Percentiles rank a stretch among this genome's conserved stretches.
phyloP scores from a whole-genome alignment of 2,329 filamentous ascomycete genomes.

The Byssochlamys sp. region DNA sequence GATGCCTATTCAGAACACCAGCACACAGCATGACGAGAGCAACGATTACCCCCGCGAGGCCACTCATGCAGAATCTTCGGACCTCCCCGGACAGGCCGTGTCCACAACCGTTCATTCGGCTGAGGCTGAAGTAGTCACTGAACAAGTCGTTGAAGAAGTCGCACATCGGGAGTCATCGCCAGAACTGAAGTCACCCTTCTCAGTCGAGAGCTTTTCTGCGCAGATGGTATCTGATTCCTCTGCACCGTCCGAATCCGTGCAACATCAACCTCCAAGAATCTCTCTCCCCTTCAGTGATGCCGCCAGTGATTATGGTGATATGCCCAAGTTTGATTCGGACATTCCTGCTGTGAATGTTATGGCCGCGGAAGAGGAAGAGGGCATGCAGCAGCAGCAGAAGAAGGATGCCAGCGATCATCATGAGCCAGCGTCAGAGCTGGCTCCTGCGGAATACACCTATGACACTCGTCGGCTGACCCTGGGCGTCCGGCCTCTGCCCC shows the following conservation, averaged over 20 bases:
- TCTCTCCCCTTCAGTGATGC: slow-evolving; percentile 39
- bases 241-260: background rate
- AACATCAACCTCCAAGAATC: slow-evolving; percentile 23
- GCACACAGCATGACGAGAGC: slow-evolving; percentile 19
- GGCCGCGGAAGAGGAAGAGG: slow-evolving; percentile 11
- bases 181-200: background rate
- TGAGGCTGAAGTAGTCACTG: background rate
- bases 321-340: slow-evolving; percentile 40
- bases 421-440: slow-evolving; percentile 14
- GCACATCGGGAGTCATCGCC: background rate
- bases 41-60: slow-evolving; percentile 30
- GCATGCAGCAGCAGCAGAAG: slow-evolving; percentile 8
- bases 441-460: slow-evolving; percentile 19
- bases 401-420: slow-evolving; percentile 6
- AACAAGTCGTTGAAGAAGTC: background rate
- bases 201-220: background rate
- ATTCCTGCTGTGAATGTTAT: slow-evolving; percentile 28
- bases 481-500: slow-evolving; percentile 72
- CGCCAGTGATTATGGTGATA: slow-evolving; percentile 47
- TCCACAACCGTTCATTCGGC: background rate
- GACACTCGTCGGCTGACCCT: slow-evolving; percentile 47
- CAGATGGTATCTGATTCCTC: background rate
- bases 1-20: slow-evolving; percentile 3
- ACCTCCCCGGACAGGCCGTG: background rate
- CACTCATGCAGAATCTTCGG: slow-evolving; percentile 24